phyloP scores from a whole-genome alignment of 139 green algal genomes.

The Haematococcus lacustris region DNA sequence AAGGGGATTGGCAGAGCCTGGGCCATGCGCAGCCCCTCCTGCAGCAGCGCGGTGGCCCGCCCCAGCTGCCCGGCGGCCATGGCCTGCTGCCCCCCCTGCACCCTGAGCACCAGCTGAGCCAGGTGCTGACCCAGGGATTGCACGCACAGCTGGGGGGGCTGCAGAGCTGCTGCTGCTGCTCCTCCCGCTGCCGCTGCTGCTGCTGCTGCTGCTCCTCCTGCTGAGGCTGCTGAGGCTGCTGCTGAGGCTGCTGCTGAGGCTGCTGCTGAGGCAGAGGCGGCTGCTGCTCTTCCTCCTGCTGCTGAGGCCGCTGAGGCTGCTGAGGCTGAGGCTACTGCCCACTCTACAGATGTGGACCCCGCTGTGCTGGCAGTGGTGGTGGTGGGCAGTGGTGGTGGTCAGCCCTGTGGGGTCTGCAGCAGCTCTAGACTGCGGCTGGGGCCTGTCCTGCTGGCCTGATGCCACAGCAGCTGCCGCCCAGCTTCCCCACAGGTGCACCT shows the following conservation, averaged over 20 bases:
- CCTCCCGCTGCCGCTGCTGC: no score
- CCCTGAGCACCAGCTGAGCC: slow-evolving; percentile 3
- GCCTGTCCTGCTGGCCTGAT: no score
- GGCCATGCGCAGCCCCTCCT: neutral
- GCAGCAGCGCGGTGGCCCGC: neutral
- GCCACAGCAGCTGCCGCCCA: no score
- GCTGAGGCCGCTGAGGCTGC: neutral
- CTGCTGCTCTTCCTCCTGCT: slow-evolving; percentile 5
- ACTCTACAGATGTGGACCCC: neutral
- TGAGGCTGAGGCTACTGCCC: neutral
- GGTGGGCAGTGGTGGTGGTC: no score
- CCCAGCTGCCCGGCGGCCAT: no score
- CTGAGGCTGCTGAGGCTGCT: neutral
- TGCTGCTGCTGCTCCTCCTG: neutral
- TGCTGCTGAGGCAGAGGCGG: no score
- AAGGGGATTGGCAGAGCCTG: neutral
- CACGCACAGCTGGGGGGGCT: neutral
- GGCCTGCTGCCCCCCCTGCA: neutral
- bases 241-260: neutral
- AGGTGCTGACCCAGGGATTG: neutral
- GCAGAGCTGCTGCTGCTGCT: no score
- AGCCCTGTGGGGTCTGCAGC: no score
- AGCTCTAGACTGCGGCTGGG: no score
- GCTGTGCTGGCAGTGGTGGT: neutral
- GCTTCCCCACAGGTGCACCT: no score